Base-by-base conservation (phyloP, 257 asterid genomes). In the Ilex aquifolium region DNA sequence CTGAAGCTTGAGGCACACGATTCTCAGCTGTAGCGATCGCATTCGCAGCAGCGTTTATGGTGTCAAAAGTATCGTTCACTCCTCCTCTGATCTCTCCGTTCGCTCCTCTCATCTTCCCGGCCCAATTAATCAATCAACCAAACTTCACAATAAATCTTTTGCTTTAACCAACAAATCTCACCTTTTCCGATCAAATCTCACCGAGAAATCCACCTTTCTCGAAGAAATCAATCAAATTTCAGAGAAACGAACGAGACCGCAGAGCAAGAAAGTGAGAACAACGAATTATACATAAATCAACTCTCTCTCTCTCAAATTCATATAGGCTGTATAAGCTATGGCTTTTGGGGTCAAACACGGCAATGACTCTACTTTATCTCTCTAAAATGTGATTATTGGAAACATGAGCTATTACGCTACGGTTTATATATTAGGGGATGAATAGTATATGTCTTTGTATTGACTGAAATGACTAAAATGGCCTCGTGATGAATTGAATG, bases 1-100 rank as follows among this genome's bases (percentile, higher is more conserved):
- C 65, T 29, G 84, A 78, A 71, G 73, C 76, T 21, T 74, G 88
- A 64, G 81, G 81, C 56, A 61, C 73, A 61, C 92, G 96, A 72
- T 72, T 68, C 75, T 84, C 88, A 13, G 73, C 81, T 29, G 86
- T 81, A 32, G 95, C 94, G 84, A 91, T 89, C 73, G 88, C 95
- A 36, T 86, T 68, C 49, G 98, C 98, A 73, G 98, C 98, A 61
- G 98, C 98, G 90, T 70, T 83, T 57, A 91, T 83, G 31, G 96
- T 85, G 59, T 88, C 96, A 75, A 79, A 32, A 62, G 95, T 77
- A 69, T 70, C 82, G 64, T 65, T 73, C 80, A 72, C 88, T 42
- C 82, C 68, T 56, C 77, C 80, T 72, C 89, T 71, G 7, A 36
- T 68, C 82, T 77, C 90, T 73, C 80, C 66, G 60, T 78, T 65